Evolutionary conservation across 2,329 filamentous ascomycete species (phyloP).

Genomic region (Biscogniauxia sp.): DNA sequence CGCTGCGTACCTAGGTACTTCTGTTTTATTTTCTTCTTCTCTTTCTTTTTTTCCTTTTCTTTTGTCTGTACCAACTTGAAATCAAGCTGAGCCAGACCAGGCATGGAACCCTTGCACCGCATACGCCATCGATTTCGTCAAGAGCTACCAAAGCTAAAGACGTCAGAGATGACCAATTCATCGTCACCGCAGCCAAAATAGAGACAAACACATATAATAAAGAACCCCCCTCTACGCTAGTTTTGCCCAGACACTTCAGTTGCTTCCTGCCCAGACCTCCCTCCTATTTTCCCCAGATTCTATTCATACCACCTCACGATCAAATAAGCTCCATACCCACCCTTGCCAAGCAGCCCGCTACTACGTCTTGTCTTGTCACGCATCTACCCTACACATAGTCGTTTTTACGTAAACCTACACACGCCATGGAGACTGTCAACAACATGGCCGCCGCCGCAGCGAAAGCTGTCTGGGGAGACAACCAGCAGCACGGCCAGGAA

Average conservation of each 20-base stretch:
- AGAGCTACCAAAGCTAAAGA: background rate
- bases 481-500: slow-evolving; percentile 47
- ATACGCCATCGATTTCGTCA: background rate
- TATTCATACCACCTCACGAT: background rate
- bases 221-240: background rate
- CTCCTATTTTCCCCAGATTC: background rate
- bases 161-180: background rate
- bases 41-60: background rate
- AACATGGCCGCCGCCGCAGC: slow-evolving; percentile 50
- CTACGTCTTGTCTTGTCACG: background rate
- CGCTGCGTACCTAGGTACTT: no score
- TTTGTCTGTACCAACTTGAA: background rate
- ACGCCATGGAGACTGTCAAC: slow-evolving; percentile 62
- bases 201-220: background rate
- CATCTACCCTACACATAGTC: no score
- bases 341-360: background rate
- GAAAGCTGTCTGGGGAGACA: slow-evolving; percentile 48
- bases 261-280: no score
- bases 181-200: background rate
- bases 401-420: no score
- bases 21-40: background rate
- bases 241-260: background rate
- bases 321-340: background rate
- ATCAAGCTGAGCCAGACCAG: background rate
- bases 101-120: background rate